These are phyloP conservation scores for Alternaria gansuensis DNA, from an alignment of 2,329 filamentous ascomycete genomes.

Conservation along the genomic window DNA sequence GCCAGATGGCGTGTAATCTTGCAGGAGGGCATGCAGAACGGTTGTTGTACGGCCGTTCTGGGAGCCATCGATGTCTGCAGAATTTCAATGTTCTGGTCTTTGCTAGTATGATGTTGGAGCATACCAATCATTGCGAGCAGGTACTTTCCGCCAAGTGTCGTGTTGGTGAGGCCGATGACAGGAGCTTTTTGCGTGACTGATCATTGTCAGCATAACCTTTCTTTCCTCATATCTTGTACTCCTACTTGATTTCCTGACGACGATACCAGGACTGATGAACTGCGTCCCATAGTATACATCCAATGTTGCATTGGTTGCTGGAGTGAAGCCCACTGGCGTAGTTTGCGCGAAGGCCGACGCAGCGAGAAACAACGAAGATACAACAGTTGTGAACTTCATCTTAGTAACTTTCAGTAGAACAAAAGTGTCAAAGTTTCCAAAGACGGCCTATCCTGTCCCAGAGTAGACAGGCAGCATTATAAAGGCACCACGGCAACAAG, in stretches of 20 bases:
- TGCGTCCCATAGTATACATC: slow-evolving; percentile 46
- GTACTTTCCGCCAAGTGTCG: slow-evolving; percentile 38
- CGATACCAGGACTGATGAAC: slow-evolving; percentile 40
- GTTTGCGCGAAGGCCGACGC: slow-evolving; percentile 28
- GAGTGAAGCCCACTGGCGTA: slow-evolving; percentile 40
- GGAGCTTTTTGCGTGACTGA: slow-evolving; percentile 33
- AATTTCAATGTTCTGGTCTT: slow-evolving; percentile 2
- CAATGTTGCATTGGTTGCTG: slow-evolving; percentile 33
- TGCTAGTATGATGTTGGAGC: slow-evolving; percentile 17
- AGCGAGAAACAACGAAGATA: slow-evolving; percentile 24
- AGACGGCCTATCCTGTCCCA: background rate
- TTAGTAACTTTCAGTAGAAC: background rate
- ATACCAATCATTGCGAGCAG: slow-evolving; percentile 45
- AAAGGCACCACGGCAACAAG: background rate
- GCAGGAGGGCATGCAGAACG: slow-evolving; percentile 43
- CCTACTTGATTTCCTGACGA: slow-evolving; percentile 43
- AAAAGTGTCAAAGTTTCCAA: background rate
- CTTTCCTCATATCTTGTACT: background rate
- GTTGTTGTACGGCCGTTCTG: slow-evolving; percentile 28
- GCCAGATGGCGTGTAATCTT: slow-evolving; percentile 37
- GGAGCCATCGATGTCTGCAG: slow-evolving; percentile 21
- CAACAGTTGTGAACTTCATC: slow-evolving; percentile 22
- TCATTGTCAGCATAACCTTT: slow-evolving; percentile 3
- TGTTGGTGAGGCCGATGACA: slow-evolving; percentile 37
- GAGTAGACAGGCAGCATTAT: background rate